These are phyloP conservation scores for Elsinoe batatas DNA, from an alignment of 2,329 filamentous ascomycete species.

Conservation along the genomic window DNA sequence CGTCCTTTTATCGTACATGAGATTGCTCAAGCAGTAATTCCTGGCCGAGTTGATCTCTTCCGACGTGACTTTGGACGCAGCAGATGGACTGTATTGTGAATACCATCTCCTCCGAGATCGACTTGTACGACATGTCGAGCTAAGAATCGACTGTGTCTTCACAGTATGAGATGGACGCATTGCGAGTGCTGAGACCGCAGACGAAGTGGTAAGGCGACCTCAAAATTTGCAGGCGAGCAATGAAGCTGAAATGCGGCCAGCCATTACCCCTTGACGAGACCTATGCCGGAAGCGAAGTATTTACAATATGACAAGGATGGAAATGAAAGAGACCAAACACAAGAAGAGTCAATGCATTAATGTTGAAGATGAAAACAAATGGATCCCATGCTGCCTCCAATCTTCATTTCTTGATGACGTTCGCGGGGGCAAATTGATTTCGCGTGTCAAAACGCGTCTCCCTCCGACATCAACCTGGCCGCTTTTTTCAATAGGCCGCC, in stretches of 20 bases:
- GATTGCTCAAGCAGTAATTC: slow-evolving; percentile 49
- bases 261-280: no score
- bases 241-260: not conserved
- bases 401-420: slow-evolving; percentile 11
- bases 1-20: slow-evolving; percentile 34
- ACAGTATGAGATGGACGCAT: no score
- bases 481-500: slow-evolving; percentile 13
- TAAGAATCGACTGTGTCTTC: not conserved
- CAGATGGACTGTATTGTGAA: slow-evolving; percentile 2
- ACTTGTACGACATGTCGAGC: not conserved
- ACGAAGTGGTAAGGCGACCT: not conserved
- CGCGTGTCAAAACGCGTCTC: slow-evolving; percentile 17
- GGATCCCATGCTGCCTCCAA: not conserved
- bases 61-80: slow-evolving; percentile 16
- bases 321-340: no score
- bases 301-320: no score
- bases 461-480: not conserved
- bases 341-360: not conserved
- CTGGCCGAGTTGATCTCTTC: slow-evolving; percentile 45
- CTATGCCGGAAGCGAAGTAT: no score
- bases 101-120: not conserved
- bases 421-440: slow-evolving; percentile 12
- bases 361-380: not conserved
- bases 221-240: not conserved
- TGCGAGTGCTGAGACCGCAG: no score